phyloP scores from a whole-genome alignment of 2,329 filamentous ascomycete species.

The Aspergillus bombycis region DNA sequence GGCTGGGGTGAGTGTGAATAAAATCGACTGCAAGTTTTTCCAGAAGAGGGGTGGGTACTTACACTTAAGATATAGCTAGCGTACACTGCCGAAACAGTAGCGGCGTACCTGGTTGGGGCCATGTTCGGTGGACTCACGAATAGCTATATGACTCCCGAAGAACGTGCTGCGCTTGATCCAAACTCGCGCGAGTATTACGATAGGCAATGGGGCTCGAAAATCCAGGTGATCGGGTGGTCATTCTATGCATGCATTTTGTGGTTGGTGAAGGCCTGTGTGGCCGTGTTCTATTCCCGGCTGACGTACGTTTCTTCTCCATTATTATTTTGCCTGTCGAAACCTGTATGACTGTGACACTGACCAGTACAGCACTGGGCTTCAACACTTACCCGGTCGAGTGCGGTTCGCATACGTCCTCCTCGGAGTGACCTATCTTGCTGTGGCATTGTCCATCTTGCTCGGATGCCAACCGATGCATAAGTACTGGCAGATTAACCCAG shows the following conservation, averaged over 20 bases:
- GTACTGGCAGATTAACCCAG: constrained; percentile 63
- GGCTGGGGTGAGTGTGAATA: constrained; percentile 46
- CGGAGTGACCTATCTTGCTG: constrained; percentile 50
- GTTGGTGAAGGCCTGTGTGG: constrained; percentile 56
- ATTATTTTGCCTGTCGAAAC: background rate
- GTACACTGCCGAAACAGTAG: constrained; percentile 52
- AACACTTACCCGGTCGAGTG: constrained; percentile 47
- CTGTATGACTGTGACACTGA: background rate
- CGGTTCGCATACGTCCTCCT: constrained; percentile 55
- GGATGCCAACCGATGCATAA: constrained; percentile 57
- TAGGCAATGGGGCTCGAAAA: constrained; percentile 53
- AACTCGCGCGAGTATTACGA: constrained; percentile 49
- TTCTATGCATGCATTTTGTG: constrained; percentile 56
- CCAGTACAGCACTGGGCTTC: constrained; percentile 39
- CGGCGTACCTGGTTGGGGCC: constrained; percentile 53
- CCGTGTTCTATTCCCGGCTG: constrained; percentile 58
- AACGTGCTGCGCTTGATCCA: constrained; percentile 51
- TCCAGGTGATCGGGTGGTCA: constrained; percentile 58
- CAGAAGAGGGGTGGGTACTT: constrained; percentile 1
- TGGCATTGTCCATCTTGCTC: constrained; percentile 52
- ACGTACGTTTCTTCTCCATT: constrained; percentile 35
- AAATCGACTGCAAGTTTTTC: background rate
- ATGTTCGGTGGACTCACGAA: constrained; percentile 56
- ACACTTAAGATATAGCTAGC: constrained; percentile 39
- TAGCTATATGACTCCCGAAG: constrained; percentile 56